A percentile compares a stretch with the other conserved stretches of the same genome.
Conservation (phyloP, 139 green algal species). For the Klebsormidium nitens region DNA sequence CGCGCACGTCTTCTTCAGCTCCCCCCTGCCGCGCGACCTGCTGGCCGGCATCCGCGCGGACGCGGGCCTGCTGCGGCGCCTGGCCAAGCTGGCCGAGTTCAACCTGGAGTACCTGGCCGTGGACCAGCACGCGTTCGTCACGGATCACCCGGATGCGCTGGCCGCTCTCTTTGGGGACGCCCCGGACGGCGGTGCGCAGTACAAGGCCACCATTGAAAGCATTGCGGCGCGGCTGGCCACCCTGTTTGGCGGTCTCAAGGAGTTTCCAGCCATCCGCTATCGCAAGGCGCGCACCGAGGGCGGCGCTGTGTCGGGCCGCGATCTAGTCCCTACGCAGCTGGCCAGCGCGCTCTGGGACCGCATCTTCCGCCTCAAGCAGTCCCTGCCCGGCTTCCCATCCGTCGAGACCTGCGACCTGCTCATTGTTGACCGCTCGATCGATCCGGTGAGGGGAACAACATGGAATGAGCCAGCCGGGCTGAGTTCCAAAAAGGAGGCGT, state of each 20-base stretch:
- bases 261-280: constrained; percentile 39
- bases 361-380: constrained; percentile 22
- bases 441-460: constrained; percentile 37
- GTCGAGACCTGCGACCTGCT: constrained; percentile 67
- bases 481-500: no score
- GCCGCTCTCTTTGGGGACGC: constrained; percentile 22
- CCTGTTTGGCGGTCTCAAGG: constrained; percentile 36
- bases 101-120: constrained; percentile 33
- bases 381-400: constrained; percentile 19
- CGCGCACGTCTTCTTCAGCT: constrained; percentile 89
- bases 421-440: constrained; percentile 71
- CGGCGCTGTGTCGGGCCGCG: not conserved
- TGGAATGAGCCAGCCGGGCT: no score
- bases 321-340: constrained; percentile 28
- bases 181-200: not conserved
- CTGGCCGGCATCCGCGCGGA: constrained; percentile 42
- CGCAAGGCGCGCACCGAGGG: constrained; percentile 7
- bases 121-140: constrained; percentile 74
- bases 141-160: constrained; percentile 48
- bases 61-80: constrained; percentile 8
- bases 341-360: constrained; percentile 24
- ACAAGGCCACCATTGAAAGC: constrained; percentile 17
- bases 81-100: constrained; percentile 14
- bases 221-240: constrained; percentile 33
- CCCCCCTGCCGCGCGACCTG: constrained; percentile 23